Base-by-base conservation (phyloP, 129 eudicot genomes). In the Kitagawia praeruptora region DNA sequence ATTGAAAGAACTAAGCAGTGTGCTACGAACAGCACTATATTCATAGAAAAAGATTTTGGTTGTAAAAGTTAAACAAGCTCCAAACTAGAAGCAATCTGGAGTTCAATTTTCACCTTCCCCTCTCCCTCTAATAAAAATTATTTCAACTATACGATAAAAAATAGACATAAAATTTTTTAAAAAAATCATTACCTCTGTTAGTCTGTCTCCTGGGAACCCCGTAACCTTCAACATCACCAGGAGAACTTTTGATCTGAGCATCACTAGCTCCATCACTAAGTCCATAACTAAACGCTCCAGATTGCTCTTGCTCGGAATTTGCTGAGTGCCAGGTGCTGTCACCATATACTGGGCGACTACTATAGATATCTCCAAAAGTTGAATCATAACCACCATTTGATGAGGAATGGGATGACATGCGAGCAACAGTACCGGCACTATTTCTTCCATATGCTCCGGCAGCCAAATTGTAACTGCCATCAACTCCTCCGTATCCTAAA, bases 241-340 rank as follows among this genome's bases (percentile, higher is more conserved):
- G 85, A 76, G 89, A 48, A 74, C 69, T 83, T 82, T 86, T 88
- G 38, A 75, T 67, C 75, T 80, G 85, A 42, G 80, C 82, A 83
- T 83, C 95, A 53, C 85, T 64, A 54, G 85, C 83, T 39, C 79
- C 83, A 82, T 79, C 79, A 42, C 94, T 88, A 40, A 90, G 82
- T 45, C 90, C 95, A 79, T 86, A 90, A 39, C 90, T 85, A 86
- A 90, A 85, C 7, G 92, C 86, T 74, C 90, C 88, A 74, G 94
- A 88, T 61, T 86, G 88, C 45, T 87, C 90, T 77, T 83, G 82
- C 78, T 88, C 95, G 67, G 85, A 79, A 79, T 80, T 86, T 79
- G 78, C 84, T n/a, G 95, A 79, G 77, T 87, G 87, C 95, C 95
- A 90, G 28, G 88, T 87, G 47, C 86, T 84, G 77, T 87, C 95